phyloP scores from a whole-genome alignment of 345 rosid genomes.

The Psidium guajava region DNA sequence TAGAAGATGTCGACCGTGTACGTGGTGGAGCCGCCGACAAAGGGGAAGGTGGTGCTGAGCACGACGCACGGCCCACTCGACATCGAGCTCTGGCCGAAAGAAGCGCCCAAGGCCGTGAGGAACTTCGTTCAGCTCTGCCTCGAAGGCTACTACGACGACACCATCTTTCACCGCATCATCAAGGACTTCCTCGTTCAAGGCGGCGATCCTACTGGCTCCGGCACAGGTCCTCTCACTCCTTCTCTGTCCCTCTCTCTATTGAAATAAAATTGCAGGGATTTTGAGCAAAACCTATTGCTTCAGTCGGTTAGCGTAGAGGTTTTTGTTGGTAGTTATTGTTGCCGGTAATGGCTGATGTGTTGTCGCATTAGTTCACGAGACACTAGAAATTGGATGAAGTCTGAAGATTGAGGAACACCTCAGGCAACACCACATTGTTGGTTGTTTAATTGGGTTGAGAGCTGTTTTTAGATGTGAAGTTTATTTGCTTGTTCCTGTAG shows the following conservation, averaged over 20 bases:
- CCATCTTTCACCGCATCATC: constrained; percentile 87
- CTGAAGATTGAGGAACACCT: neutral
- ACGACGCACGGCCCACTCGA: constrained; percentile 84
- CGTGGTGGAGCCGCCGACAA: constrained; percentile 91
- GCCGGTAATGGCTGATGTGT: neutral
- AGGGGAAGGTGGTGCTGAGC: constrained; percentile 73
- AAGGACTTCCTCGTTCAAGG: constrained; percentile 80
- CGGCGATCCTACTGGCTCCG: constrained; percentile 88
- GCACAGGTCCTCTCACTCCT: constrained; percentile 40
- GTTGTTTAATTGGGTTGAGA: neutral
- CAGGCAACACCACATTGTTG: neutral
- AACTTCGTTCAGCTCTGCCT: constrained; percentile 93
- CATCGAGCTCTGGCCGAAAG: constrained; percentile 94
- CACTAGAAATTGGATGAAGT: neutral
- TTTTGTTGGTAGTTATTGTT: neutral
- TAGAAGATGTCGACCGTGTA: constrained; percentile 68
- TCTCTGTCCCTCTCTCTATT: neutral
- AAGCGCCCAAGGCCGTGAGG: constrained; percentile 86
- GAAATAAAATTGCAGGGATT: neutral
- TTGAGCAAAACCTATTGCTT: neutral
- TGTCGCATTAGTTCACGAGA: neutral
- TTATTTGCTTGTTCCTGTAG: neutral
- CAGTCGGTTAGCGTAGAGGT: neutral
- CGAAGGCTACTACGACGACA: constrained; percentile 77
- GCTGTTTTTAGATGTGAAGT: neutral